Percentiles rank a stretch among this genome's conserved stretches.
phyloP scores from a whole-genome alignment of 345 rosid species.

The Lumnitzera littorea region DNA sequence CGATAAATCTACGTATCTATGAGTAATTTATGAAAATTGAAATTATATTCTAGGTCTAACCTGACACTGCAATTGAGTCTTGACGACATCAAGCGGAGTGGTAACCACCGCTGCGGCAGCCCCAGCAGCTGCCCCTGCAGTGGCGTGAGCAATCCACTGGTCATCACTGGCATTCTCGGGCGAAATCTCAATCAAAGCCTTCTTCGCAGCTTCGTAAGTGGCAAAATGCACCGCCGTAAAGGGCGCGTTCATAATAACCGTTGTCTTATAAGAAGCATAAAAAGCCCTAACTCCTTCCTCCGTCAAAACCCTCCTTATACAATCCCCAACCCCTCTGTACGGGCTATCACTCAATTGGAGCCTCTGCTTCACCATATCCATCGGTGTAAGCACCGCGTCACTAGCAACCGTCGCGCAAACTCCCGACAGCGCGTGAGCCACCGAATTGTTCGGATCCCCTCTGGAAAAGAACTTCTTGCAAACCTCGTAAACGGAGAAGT shows the following conservation, averaged over 20 bases:
- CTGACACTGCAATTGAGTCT: conserved; percentile 99
- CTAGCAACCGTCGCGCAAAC: conserved; percentile 87
- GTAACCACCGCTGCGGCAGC: conserved; percentile 78
- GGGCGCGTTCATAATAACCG: conserved; percentile 95
- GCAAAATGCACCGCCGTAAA: conserved; percentile 88
- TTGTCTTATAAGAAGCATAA: conserved; percentile 91
- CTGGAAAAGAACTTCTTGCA: conserved; percentile 68
- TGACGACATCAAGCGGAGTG: conserved; percentile 84
- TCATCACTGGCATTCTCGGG: conserved; percentile 67
- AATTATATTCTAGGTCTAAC: conserved; percentile 20
- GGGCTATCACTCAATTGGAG: conserved; percentile 48
- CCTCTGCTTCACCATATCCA: conserved; percentile 99
- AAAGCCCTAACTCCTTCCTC: conserved; percentile 89
- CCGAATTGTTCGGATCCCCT: conserved; percentile 57
- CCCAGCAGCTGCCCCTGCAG: conserved; percentile 98
- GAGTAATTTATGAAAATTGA: too few species aligned
- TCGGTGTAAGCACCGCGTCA: conserved; percentile 90
- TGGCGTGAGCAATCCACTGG: conserved; percentile 70
- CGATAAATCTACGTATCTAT: too few species aligned
- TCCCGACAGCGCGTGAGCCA: conserved; percentile 83
- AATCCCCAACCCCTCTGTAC: conserved; percentile 77
- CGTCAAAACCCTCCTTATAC: conserved; percentile 55
- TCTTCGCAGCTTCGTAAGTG: conserved; percentile 87
- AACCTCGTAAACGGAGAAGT: conserved; percentile 79
- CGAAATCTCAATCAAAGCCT: conserved; percentile 58